phyloP scores from a whole-genome alignment of 768 basidiomycete species.

The Calvatia gigantea region DNA sequence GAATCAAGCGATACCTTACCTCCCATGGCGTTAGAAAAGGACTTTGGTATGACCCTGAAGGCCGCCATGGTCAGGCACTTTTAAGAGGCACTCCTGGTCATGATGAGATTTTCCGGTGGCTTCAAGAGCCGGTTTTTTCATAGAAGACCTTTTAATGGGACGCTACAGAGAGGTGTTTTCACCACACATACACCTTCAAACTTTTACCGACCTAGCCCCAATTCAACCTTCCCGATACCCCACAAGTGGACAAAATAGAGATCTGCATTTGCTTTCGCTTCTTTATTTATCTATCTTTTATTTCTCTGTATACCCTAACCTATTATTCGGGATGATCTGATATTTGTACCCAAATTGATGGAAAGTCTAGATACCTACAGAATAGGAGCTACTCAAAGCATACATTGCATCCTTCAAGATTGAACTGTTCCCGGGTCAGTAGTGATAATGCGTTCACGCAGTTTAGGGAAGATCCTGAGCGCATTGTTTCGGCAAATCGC shows the following conservation, averaged over 20 bases:
- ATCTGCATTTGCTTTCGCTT: background rate
- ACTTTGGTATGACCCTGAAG: slow-evolving; percentile 59
- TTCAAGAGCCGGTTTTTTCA: slow-evolving; percentile 25
- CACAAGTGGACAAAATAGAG: slow-evolving; percentile 1
- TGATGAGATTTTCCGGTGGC: slow-evolving; percentile 60
- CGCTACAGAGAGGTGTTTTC: no score
- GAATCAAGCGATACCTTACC: slow-evolving; percentile 69
- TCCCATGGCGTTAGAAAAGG: slow-evolving; percentile 72
- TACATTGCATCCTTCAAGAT: background rate
- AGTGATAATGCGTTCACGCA: background rate
- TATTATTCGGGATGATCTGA: no score
- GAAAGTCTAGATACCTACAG: background rate
- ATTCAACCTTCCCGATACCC: no score
- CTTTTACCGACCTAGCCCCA: no score
- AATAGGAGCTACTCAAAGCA: background rate
- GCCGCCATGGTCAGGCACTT: slow-evolving; percentile 62
- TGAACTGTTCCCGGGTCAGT: background rate
- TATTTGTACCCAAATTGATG: background rate
- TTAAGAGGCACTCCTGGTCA: slow-evolving; percentile 49
- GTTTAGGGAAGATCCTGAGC: slow-evolving; percentile 43
- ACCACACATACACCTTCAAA: no score
- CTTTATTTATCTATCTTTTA: background rate
- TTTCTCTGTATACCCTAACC: background rate
- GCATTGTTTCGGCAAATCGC: slow-evolving; percentile 49
- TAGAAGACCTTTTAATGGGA: background rate